Evolutionary conservation across 805 yeast species (phyloP).

Genomic region (Torulaspora franciscae): DNA sequence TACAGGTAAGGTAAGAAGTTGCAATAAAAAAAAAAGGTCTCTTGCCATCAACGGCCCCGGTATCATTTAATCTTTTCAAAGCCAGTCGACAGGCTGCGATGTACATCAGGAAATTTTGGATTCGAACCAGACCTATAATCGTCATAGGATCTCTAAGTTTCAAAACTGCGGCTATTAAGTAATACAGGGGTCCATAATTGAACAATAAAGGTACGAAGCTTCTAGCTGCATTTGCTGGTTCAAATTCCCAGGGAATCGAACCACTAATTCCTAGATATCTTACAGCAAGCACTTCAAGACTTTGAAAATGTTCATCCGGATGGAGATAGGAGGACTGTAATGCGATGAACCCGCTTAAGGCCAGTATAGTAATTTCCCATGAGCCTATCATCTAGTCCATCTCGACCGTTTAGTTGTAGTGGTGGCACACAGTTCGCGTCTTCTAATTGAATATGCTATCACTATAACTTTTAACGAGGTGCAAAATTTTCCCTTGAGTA

Average conservation of each 20-base stretch:
- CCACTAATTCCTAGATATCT: conserved; percentile 13
- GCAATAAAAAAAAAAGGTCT: conserved; percentile 34
- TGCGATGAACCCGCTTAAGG: conserved; percentile 46
- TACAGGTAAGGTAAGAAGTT: conserved; percentile 65
- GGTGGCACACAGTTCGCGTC: not conserved
- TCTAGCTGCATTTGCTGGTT: conserved; percentile 45
- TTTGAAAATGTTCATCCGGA: conserved; percentile 96
- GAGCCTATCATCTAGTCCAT: not conserved
- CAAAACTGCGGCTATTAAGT: conserved; percentile 16
- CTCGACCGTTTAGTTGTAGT: not conserved
- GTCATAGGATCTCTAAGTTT: conserved; percentile 40
- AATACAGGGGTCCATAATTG: conserved; percentile 62
- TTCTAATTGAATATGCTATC: not conserved
- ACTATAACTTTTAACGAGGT: conserved; percentile 3
- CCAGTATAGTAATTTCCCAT: not conserved
- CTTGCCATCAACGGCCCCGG: conserved; percentile 46
- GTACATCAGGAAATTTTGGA: conserved; percentile 41
- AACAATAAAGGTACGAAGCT: conserved; percentile 65
- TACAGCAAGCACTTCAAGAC: conserved; percentile 59
- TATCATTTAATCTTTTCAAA: conserved; percentile 42
- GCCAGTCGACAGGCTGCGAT: conserved; percentile 39
- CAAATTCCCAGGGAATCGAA: conserved; percentile 81
- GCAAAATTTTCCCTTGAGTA: conserved; percentile 2
- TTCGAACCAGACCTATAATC: conserved; percentile 50
- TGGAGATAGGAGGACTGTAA: conserved; percentile 81